These are phyloP conservation scores for Ophiostoma populinum DNA, from an alignment of 2,329 filamentous ascomycete genomes.

Conservation along the genomic window DNA sequence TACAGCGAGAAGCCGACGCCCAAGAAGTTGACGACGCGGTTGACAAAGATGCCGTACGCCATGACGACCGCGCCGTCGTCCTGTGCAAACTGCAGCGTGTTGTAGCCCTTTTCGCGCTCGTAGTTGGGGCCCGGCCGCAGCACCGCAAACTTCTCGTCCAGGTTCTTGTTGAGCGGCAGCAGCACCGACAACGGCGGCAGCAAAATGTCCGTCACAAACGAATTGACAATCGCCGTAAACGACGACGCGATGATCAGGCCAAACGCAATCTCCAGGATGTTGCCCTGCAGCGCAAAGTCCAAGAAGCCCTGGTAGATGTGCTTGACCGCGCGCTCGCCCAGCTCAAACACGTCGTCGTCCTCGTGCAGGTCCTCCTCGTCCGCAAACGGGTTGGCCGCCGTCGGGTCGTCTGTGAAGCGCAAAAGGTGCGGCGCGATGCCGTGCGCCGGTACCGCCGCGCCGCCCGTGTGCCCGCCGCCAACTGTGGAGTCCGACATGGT, in stretches of 20 bases:
- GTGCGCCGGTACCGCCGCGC: slow-evolving; percentile 1
- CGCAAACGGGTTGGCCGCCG: slow-evolving; percentile 17
- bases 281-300: slow-evolving; percentile 58
- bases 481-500: slow-evolving; percentile 3
- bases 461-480: slow-evolving; percentile 1
- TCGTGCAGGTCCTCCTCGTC: slow-evolving; percentile 19
- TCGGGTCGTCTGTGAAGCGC: slow-evolving; percentile 13
- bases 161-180: slow-evolving; percentile 50
- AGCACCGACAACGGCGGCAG: slow-evolving; percentile 53
- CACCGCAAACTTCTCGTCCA: slow-evolving; percentile 59
- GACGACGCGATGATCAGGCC: slow-evolving; percentile 56
- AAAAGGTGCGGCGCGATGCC: slow-evolving; percentile 3
- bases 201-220: slow-evolving; percentile 52
- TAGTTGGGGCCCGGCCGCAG: slow-evolving; percentile 39
- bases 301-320: slow-evolving; percentile 45
- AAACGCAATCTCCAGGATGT: slow-evolving; percentile 60
- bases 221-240: slow-evolving; percentile 55
- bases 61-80: slow-evolving; percentile 56
- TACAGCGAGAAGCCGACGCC: slow-evolving; percentile 50
- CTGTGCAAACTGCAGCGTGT: slow-evolving; percentile 50
- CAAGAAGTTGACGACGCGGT: slow-evolving; percentile 47
- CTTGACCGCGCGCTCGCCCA: slow-evolving; percentile 28
- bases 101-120: slow-evolving; percentile 39
- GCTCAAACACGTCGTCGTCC: slow-evolving; percentile 22
- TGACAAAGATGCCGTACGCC: slow-evolving; percentile 49